A percentile compares a stretch with the other conserved stretches of the same genome.
phyloP scores from a whole-genome alignment of 2,329 filamentous ascomycete genomes.

The Penicillium occitanis region DNA sequence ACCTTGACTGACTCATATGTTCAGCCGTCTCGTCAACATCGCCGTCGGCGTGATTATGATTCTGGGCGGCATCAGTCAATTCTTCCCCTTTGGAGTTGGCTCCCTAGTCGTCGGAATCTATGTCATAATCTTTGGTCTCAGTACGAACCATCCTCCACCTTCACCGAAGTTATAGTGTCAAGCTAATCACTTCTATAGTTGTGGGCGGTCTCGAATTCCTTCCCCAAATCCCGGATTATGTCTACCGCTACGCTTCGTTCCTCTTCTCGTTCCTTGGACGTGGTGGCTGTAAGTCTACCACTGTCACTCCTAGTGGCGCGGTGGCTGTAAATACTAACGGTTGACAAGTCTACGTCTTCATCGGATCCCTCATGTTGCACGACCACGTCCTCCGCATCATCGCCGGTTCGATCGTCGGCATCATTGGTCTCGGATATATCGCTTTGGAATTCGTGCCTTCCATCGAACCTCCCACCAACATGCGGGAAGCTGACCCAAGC shows the following conservation, averaged over 20 bases:
- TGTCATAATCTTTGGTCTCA: conserved; percentile 84
- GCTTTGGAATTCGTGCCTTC: conserved; percentile 74
- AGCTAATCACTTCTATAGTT: conserved; percentile 43
- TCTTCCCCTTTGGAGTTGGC: conserved; percentile 50
- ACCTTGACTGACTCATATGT: conserved; percentile 16
- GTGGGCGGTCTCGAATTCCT: conserved; percentile 80
- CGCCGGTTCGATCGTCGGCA: conserved; percentile 72
- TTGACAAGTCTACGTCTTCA: conserved; percentile 88
- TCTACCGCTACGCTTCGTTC: conserved; percentile 93
- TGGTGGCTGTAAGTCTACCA: conserved; percentile 73
- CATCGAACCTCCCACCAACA: conserved; percentile 77
- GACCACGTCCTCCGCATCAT: conserved; percentile 66
- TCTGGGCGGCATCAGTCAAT: conserved; percentile 67
- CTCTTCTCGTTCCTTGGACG: conserved; percentile 97
- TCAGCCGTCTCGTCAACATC: conserved; percentile 91
- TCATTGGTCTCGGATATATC: conserved; percentile 76
- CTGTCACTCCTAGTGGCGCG: too few relatives aligned
- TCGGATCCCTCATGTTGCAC: conserved; percentile 81
- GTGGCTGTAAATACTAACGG: background rate
- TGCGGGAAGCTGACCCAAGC: conserved; percentile 73
- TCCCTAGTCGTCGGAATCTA: conserved; percentile 79
- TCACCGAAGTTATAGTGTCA: background rate
- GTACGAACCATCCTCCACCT: conserved; percentile 49
- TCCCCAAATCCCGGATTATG: conserved; percentile 78
- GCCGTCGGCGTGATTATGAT: conserved; percentile 83